Evolutionary conservation across 805 yeast species (phyloP), one percentile per base, ranked within the genome.

Genomic region (Ogataea neopini): DNA sequence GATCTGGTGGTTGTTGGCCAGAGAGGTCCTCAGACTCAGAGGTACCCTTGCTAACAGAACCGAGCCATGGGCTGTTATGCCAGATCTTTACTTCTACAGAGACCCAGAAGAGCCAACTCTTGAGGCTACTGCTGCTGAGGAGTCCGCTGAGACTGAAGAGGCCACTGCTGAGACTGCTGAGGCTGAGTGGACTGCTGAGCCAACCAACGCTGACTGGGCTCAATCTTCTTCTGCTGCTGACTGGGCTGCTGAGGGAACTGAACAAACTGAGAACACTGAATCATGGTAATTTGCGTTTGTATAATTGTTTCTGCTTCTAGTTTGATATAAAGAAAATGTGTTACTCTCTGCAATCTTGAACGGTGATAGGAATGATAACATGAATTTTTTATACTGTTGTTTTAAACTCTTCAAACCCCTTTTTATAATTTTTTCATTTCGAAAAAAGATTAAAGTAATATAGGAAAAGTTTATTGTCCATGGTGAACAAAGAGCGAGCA

Each of bases 1-100:
- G 72, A 83, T 94, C 85, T 94, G 99, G 99, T 94, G 96, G 96
- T 81, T 94, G 79, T 76, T 94, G 68, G 94, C 99, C 71, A 89
- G 99, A 81, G 99, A 94, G 82, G 98, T 94, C 68, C 84, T 94
- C 74, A 89, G 99, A 83, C 86, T 94, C 77, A 88, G 97, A 82
- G 99, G 99, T 73, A 84, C 90, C 72, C 77, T 94, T 66, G 90
- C 95, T 73, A 86, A 88, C 88, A 90, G 99, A 84, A 73, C 87
- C 64, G 88, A 94, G 76, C 85, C 87, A 76, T 94, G 99, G 99
- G 80, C 95, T 66, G 94, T 94, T 74, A 94, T 94, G 99, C 98
- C 98, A 76, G 99, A 94, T 82, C 85, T 94, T 77, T 94, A 91
- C 91, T 94, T 94, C 91, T 94, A 94, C 97, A 94, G 99, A 86